Conservation (phyloP, 148 eudicot species). For the Rhododendron kiyosumense region DNA sequence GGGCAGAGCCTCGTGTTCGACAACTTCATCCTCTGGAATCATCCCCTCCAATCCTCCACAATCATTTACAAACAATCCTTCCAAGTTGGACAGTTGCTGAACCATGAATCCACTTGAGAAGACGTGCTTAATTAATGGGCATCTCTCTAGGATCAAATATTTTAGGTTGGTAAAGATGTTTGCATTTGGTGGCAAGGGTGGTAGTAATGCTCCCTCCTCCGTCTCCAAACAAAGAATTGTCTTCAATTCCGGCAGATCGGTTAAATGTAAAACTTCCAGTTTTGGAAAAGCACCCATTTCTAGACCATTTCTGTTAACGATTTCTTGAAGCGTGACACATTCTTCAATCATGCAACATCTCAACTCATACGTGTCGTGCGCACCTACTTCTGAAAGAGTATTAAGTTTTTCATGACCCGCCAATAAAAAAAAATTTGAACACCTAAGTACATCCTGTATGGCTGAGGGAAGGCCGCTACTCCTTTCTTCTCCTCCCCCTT, state of each 20-base stretch:
- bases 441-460: background rate
- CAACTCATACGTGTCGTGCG: background rate
- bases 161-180: background rate
- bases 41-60: background rate
- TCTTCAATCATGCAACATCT: background rate
- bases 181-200: background rate
- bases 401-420: background rate
- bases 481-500: background rate
- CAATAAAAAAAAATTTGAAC: background rate
- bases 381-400: background rate
- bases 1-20: too few species aligned
- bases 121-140: background rate
- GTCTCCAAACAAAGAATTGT: background rate
- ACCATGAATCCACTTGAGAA: background rate
- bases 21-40: background rate
- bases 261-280: background rate
- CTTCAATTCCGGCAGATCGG: background rate
- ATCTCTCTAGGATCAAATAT: fast-evolving
- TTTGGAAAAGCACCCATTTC: background rate
- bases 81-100: background rate
- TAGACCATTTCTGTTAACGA: background rate
- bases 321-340: background rate
- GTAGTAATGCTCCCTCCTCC: background rate
- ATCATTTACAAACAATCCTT: fast-evolving
- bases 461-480: background rate